Evolutionary conservation across 805 yeast genomes (phyloP), one percentile per base, ranked within the genome.

Genomic region (Metschnikowia vanudenii): DNA sequence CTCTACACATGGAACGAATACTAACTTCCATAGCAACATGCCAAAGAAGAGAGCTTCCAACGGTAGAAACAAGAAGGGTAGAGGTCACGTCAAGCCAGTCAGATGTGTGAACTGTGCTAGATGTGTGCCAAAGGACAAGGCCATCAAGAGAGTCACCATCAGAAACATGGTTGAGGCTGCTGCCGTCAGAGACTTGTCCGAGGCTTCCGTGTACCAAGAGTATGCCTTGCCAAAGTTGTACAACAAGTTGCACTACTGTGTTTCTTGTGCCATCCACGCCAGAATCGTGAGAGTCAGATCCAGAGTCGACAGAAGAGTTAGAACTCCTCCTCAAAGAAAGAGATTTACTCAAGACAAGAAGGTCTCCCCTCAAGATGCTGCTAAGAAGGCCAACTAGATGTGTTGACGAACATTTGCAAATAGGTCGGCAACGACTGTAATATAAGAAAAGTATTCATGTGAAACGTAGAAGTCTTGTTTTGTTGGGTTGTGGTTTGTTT

Each of bases 11-110:
- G n/a, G n/a, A n/a, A n/a, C n/a, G n/a, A 11, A n/a, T 48, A 55
- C 57, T 53, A 55, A 55, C 57, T 8, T 8, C 11, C 39, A 12
- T 41, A 47, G 51, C 76, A 84, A 76, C 61, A 94, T 94, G 99
- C 98, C 99, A 80, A 94, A 94, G 89, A 94, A 94, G 98, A 92
- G 99, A 91, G 90, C 98, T 79, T 90, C 97, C 94, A 90, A 91
- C 97, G 99, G 99, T 85, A 92, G 99, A 85, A 94, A 94, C 95
- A 94, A 94, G 95, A 91, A 90, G 83, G 98, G 98, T 76, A 94
- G 99, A 89, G 99, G 99, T 76, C 98, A 94, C 96, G 97, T 88
- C 79, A 88, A 88, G 80, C 96, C 96, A 75, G 97, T 92, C 72
- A 91, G 99, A 87, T 94, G 99, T 84, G 87, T 90, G 73, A 94